These are phyloP conservation scores for Apiospora saccharicola DNA, from an alignment of 2,329 filamentous ascomycete genomes.

Conservation along the genomic window DNA sequence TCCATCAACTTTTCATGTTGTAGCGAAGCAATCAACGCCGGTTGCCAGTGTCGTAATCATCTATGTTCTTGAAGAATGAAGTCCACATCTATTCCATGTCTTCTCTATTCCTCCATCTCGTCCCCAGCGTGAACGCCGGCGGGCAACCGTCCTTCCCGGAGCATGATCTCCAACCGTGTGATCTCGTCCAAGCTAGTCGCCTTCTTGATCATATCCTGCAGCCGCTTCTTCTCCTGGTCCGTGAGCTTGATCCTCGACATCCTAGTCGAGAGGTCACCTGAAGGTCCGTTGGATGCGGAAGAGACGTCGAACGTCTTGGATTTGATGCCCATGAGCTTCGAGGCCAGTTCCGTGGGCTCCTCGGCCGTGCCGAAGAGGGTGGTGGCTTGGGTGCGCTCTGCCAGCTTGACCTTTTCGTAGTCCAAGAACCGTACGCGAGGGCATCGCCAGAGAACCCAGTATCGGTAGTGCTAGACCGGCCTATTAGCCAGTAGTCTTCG, in stretches of 20 bases:
- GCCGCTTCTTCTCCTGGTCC: constrained; percentile 83
- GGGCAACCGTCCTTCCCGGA: constrained; percentile 88
- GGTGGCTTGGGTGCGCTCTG: constrained; percentile 76
- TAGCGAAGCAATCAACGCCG: constrained; percentile 25
- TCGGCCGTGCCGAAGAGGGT: constrained; percentile 84
- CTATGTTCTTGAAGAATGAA: constrained; percentile 11
- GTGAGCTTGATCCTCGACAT: constrained; percentile 84
- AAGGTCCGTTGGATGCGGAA: constrained; percentile 53
- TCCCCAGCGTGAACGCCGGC: constrained; percentile 65
- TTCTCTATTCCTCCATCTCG: constrained; percentile 60
- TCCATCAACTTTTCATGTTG: constrained; percentile 29
- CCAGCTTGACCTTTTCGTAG: constrained; percentile 88
- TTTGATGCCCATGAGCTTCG: constrained; percentile 85
- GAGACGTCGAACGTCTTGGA: constrained; percentile 75
- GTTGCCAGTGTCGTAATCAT: constrained; percentile 14
- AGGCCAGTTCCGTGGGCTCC: constrained; percentile 81
- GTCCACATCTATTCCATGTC: neutral
- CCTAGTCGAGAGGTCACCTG: constrained; percentile 60
- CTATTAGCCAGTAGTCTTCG: neutral
- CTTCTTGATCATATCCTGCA: constrained; percentile 87
- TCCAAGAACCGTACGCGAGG: constrained; percentile 89
- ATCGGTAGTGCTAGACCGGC: constrained; percentile 78
- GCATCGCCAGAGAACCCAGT: constrained; percentile 89
- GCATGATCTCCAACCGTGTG: constrained; percentile 85
- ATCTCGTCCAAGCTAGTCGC: constrained; percentile 93